Evolutionary conservation across 176 grass and related monocot genomes (phyloP).

Genomic region (Eremochloa ophiuroides): DNA sequence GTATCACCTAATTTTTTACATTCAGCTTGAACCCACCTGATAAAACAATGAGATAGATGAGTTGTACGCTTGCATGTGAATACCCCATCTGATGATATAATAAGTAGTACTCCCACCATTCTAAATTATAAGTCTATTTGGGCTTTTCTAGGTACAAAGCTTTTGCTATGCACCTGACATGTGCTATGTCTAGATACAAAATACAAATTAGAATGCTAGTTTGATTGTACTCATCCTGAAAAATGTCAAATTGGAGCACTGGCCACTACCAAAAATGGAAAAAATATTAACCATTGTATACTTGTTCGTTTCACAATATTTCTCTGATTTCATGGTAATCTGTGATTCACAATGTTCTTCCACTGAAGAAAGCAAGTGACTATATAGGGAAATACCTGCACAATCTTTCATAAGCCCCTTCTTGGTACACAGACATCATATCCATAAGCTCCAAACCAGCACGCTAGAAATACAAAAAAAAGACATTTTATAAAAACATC

Average conservation of each 20-base stretch:
- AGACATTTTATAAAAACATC: neutral
- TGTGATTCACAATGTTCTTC: neutral
- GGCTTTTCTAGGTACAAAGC: neutral
- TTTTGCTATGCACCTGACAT: neutral
- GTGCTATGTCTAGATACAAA: neutral
- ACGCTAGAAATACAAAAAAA: slow-evolving; percentile 50
- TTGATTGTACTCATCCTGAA: neutral
- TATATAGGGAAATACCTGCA: slow-evolving; percentile 61
- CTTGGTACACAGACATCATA: slow-evolving; percentile 99
- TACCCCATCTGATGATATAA: slow-evolving; percentile 9
- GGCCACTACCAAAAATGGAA: neutral
- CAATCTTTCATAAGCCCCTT: slow-evolving; percentile 95
- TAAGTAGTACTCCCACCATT: neutral
- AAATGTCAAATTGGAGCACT: neutral
- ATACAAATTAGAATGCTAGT: neutral
- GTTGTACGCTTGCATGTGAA: neutral
- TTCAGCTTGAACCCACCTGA: slow-evolving; percentile 96
- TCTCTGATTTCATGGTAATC: neutral
- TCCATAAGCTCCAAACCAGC: slow-evolving; percentile 99
- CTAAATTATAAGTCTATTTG: neutral
- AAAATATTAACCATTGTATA: neutral
- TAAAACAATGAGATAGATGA: neutral
- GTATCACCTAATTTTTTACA: slow-evolving; percentile 93
- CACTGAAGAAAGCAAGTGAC: neutral
- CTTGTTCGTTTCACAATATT: neutral